Percentiles rank a stretch among this genome's conserved stretches.
phyloP scores from a whole-genome alignment of 139 green algal genomes.

The Mesotaenium endlicherianum region DNA sequence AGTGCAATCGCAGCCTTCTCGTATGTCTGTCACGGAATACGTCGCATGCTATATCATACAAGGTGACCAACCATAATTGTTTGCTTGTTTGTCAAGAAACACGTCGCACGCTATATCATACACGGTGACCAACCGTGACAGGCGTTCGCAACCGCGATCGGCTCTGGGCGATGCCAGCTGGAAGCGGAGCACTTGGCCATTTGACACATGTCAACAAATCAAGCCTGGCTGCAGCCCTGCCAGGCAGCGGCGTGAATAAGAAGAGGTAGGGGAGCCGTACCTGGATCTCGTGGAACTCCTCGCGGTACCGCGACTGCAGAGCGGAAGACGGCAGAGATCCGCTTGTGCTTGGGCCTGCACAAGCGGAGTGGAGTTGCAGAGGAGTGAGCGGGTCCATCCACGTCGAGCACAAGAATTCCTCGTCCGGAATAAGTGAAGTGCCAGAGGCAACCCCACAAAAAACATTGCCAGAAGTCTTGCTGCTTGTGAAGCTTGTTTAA shows the following conservation, averaged over 20 bases:
- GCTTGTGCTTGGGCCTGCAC: too few species aligned
- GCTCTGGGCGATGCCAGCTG: too few species aligned
- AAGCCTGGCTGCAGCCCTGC: too few species aligned
- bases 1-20: too few species aligned
- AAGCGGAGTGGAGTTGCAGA: slow-evolving; percentile 4
- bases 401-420: not conserved
- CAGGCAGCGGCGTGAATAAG: too few species aligned
- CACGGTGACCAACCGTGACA: not conserved
- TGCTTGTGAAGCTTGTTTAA: not conserved
- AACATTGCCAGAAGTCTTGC: not conserved
- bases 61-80: not conserved
- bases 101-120: not conserved
- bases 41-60: not conserved
- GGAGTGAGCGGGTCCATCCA: not conserved
- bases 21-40: not conserved
- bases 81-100: not conserved
- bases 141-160: not conserved
- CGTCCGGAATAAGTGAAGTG: not conserved
- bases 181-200: too few species aligned
- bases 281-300: slow-evolving; percentile 44
- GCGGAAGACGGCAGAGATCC: not conserved
- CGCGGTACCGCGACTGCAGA: slow-evolving; percentile 10
- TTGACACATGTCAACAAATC: too few species aligned
- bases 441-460: not conserved
- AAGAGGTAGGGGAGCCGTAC: too few species aligned